Evolutionary conservation across 352 stramenopile species (phyloP).

Genomic region (Globisporangium heterothallicum): DNA sequence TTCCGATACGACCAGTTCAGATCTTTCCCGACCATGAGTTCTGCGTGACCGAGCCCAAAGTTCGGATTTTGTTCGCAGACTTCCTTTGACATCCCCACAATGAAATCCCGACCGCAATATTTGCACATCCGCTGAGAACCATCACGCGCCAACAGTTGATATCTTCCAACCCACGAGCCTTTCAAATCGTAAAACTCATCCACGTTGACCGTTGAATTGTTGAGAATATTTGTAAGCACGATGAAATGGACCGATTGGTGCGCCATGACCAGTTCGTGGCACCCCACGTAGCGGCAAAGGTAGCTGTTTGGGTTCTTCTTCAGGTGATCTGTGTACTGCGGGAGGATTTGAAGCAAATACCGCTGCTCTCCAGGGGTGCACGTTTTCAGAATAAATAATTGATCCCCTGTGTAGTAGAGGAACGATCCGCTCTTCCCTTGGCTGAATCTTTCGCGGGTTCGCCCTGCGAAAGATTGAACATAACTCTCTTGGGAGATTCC

Average conservation of each 20-base stretch:
- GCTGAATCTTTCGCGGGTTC: constrained; percentile 83
- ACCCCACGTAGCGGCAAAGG: constrained; percentile 85
- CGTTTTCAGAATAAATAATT: constrained; percentile 88
- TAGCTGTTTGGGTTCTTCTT: constrained; percentile 83
- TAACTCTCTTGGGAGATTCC: constrained; percentile 74
- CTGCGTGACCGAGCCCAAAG: constrained; percentile 54
- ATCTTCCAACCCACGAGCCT: constrained; percentile 87
- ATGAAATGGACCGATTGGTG: constrained; percentile 85
- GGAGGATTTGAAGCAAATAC: constrained; percentile 83
- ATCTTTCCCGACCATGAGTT: constrained; percentile 84
- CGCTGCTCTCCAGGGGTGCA: constrained; percentile 77
- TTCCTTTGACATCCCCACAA: constrained; percentile 83
- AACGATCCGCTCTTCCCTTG: constrained; percentile 88
- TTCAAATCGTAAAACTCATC: constrained; percentile 89
- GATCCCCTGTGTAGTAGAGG: constrained; percentile 86
- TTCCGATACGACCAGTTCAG: constrained; percentile 81
- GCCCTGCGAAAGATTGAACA: constrained; percentile 69
- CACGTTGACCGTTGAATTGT: constrained; percentile 80
- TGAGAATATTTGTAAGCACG: constrained; percentile 85
- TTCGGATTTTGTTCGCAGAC: constrained; percentile 60
- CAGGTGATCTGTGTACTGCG: constrained; percentile 82
- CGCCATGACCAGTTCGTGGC: constrained; percentile 83
- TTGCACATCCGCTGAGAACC: constrained; percentile 80
- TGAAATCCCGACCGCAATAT: constrained; percentile 83
- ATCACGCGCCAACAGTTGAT: constrained; percentile 47